Percentiles rank a stretch among this genome's conserved stretches.
Conservation (phyloP, 2,329 filamentous ascomycete genomes). For the Colletotrichum melonis region DNA sequence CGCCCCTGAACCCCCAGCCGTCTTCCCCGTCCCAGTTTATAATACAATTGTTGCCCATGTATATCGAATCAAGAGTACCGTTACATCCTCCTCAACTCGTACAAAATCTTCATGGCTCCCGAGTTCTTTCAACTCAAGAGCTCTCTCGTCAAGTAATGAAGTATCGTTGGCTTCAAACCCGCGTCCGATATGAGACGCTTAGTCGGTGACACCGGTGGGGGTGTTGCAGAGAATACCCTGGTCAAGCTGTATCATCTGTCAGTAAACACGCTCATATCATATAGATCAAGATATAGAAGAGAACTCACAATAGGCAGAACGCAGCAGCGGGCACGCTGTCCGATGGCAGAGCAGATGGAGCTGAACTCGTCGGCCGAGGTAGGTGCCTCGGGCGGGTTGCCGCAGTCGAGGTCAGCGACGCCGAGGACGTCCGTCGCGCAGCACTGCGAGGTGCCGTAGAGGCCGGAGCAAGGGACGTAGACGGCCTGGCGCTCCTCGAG, state of each 20-base stretch:
- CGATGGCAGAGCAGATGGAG: slow-evolving; percentile 57
- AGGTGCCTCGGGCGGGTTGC: slow-evolving; percentile 52
- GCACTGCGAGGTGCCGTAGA: slow-evolving; percentile 62
- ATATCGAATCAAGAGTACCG: not conserved
- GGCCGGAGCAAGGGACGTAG: slow-evolving; percentile 54
- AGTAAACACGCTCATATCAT: not conserved
- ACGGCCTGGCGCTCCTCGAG: slow-evolving; percentile 48
- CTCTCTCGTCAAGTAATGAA: not conserved
- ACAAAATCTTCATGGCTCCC: not conserved
- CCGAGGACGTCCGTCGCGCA: slow-evolving; percentile 72
- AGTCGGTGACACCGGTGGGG: slow-evolving; percentile 44
- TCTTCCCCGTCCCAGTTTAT: not conserved
- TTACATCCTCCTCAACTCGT: not conserved
- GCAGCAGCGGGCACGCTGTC: slow-evolving; percentile 69
- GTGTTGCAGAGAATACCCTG: slow-evolving; percentile 50
- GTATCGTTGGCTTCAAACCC: not conserved
- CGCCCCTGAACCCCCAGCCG: not conserved
- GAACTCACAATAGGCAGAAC: slow-evolving; percentile 56
- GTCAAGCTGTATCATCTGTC: slow-evolving; percentile 38
- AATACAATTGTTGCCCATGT: slow-evolving; percentile 2
- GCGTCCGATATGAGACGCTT: slow-evolving; percentile 2
- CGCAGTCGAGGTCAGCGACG: slow-evolving; percentile 68
- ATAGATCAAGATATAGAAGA: not conserved
- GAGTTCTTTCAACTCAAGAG: not conserved
- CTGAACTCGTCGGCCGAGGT: slow-evolving; percentile 54